phyloP scores from a whole-genome alignment of 2,329 filamentous ascomycete genomes.

The Aspergillus aculeatinus region DNA sequence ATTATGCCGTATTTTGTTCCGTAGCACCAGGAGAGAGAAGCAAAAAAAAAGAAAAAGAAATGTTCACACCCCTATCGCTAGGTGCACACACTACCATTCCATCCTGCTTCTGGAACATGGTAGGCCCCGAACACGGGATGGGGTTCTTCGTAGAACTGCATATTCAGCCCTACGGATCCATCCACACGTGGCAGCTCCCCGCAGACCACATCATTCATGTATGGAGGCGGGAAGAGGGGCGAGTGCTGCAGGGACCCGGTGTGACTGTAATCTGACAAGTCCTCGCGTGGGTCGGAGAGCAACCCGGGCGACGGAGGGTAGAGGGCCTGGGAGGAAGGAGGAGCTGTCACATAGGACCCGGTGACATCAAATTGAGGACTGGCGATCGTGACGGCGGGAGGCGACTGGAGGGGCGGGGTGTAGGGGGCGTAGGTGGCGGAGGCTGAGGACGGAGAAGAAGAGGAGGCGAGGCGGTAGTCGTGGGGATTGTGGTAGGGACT shows the following conservation, averaged over 20 bases:
- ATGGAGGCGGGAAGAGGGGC: slow-evolving; percentile 40
- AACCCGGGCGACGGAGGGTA: slow-evolving; percentile 39
- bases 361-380: slow-evolving; percentile 39
- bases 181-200: slow-evolving; percentile 30
- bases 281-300: slow-evolving; percentile 36
- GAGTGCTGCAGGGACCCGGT: slow-evolving; percentile 33
- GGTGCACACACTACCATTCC: slow-evolving; percentile 33
- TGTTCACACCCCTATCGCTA: background rate
- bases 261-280: slow-evolving; percentile 33
- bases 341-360: slow-evolving; percentile 34
- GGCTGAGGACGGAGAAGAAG: slow-evolving; percentile 40
- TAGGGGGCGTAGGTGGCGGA: slow-evolving; percentile 41
- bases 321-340: slow-evolving; percentile 32
- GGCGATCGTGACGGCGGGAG: slow-evolving; percentile 38
- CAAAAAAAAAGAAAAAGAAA: slow-evolving; percentile 1
- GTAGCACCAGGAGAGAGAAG: background rate
- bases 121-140: slow-evolving; percentile 35
- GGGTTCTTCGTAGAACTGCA: slow-evolving; percentile 35
- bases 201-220: slow-evolving; percentile 35
- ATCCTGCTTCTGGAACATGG: slow-evolving; percentile 36
- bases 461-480: slow-evolving; percentile 34
- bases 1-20: slow-evolving; percentile 13
- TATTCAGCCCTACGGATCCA: slow-evolving; percentile 26
- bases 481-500: slow-evolving; percentile 35
- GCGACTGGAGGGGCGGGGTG: slow-evolving; percentile 43